Percentiles rank a stretch among this genome's conserved stretches.
These are phyloP conservation scores for Lactifluus piperatus DNA, from an alignment of 768 basidiomycete species.

Conservation along the genomic window DNA sequence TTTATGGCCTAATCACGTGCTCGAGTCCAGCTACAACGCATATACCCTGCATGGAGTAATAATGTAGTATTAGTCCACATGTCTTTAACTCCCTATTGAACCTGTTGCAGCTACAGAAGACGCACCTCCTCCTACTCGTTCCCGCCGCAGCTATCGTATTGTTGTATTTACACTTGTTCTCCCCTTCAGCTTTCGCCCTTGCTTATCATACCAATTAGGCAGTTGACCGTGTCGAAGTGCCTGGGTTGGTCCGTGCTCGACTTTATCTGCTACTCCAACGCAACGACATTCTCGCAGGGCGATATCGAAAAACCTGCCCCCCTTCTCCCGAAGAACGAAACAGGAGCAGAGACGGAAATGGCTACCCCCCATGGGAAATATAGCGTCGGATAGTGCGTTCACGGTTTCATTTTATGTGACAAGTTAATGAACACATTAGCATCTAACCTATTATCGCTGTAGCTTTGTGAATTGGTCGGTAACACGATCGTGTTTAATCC, in stretches of 20 bases:
- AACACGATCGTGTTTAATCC: neutral
- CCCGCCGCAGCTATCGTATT: slow-evolving; percentile 2
- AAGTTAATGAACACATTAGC: slow-evolving; percentile 11
- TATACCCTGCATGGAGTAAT: no score
- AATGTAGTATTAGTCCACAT: neutral
- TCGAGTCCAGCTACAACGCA: no score
- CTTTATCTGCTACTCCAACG: neutral
- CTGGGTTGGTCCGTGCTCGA: neutral
- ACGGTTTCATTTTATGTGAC: neutral
- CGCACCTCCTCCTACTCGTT: neutral
- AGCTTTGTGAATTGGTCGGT: slow-evolving; percentile 74
- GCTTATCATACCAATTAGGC: slow-evolving; percentile 15
- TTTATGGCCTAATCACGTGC: slow-evolving; percentile 6
- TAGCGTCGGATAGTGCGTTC: slow-evolving; percentile 72
- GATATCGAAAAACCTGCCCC: neutral
- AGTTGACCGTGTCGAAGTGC: slow-evolving; percentile 11
- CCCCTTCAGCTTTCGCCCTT: slow-evolving; percentile 2
- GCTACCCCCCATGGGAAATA: slow-evolving; percentile 44
- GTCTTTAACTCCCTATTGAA: slow-evolving; percentile 11
- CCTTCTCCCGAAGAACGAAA: slow-evolving; percentile 9
- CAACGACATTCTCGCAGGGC: neutral
- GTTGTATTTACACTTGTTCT: slow-evolving; percentile 3
- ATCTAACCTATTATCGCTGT: neutral
- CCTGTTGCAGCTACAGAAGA: slow-evolving; percentile 11
- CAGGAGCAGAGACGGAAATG: slow-evolving; percentile 17